A percentile compares a stretch with the other conserved stretches of the same genome.
Conservation (phyloP, 2,329 filamentous ascomycete genomes). For the Leptographium lundbergii region DNA sequence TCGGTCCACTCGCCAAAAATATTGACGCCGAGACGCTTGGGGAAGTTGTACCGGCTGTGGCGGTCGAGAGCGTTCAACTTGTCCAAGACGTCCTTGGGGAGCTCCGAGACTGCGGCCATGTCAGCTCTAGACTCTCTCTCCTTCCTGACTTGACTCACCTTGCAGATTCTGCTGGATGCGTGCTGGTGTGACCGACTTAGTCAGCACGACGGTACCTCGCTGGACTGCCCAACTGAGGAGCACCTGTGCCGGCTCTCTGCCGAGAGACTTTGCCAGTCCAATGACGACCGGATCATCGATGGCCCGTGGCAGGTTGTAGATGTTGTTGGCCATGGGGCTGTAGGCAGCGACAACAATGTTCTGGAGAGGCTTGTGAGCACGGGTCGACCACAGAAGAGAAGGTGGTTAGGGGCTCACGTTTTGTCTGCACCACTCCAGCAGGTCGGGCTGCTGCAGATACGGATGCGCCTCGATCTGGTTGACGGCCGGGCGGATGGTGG, state of each 20-base stretch:
- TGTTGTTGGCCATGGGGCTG: conserved; percentile 40
- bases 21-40: conserved; percentile 37
- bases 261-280: conserved; percentile 3
- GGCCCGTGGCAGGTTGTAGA: conserved; percentile 3
- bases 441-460: conserved; percentile 47
- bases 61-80: conserved; percentile 39
- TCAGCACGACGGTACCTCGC: conserved; percentile 66
- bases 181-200: conserved; percentile 44
- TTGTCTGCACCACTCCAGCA: conserved; percentile 31
- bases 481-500: conserved; percentile 39
- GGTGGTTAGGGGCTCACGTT: neutral
- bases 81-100: conserved; percentile 40
- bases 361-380: too few species aligned
- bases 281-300: conserved; percentile 3
- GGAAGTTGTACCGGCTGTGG: conserved; percentile 41
- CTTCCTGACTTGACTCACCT: conserved; percentile 17
- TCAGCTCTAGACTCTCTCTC: neutral
- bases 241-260: conserved; percentile 53
- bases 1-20: conserved; percentile 14
- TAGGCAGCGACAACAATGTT: conserved; percentile 50
- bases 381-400: conserved; percentile 24
- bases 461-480: conserved; percentile 55
- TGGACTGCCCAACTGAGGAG: conserved; percentile 81
- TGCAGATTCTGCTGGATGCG: conserved; percentile 42
- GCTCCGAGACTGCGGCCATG: conserved; percentile 23